A percentile compares a stretch with the other conserved stretches of the same genome.
These are phyloP conservation scores for Kalmusia sp. DNA, from an alignment of 2,329 filamentous ascomycete genomes.

Conservation along the genomic window DNA sequence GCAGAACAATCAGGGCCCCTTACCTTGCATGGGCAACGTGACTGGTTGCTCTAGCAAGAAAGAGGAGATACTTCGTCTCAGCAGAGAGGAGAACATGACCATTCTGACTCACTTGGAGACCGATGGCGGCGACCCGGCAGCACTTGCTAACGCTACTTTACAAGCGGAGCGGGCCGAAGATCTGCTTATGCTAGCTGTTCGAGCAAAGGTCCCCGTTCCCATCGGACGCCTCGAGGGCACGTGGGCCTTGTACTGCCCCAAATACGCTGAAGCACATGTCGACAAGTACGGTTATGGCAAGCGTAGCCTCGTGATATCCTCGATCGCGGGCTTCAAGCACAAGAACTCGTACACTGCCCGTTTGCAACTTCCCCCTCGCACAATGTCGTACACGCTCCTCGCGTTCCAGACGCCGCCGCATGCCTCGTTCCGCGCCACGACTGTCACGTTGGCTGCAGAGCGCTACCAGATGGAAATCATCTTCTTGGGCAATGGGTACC, in stretches of 20 bases:
- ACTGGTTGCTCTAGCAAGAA: conserved; percentile 37
- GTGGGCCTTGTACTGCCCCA: conserved; percentile 37
- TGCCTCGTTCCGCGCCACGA: conserved; percentile 30
- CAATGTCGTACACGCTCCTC: conserved; percentile 25
- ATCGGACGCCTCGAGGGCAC: conserved; percentile 29
- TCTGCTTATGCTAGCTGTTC: conserved; percentile 26
- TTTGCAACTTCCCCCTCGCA: conserved; percentile 35
- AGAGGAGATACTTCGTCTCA: conserved; percentile 29
- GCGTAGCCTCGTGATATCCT: conserved; percentile 30
- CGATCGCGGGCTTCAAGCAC: conserved; percentile 21
- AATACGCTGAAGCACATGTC: conserved; percentile 29
- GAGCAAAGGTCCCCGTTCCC: conserved; percentile 32
- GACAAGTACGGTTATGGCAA: conserved; percentile 38
- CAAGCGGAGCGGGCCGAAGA: conserved; percentile 17
- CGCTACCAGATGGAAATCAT: conserved; percentile 32
- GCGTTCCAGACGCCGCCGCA: conserved; percentile 34
- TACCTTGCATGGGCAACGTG: conserved; percentile 33
- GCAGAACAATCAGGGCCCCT: conserved; percentile 9
- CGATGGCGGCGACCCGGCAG: conserved; percentile 4
- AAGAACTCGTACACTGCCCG: conserved; percentile 29
- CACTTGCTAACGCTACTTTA: conserved; percentile 8
- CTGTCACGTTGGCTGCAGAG: conserved; percentile 29
- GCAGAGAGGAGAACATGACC: conserved; percentile 13
- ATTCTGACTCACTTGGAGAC: conserved; percentile 7
- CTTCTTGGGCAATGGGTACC: conserved; percentile 40